Evolutionary conservation across 2,329 filamentous ascomycete species (phyloP), one percentile per base, ranked within the genome.

Genomic region (Ophiostoma ips): DNA sequence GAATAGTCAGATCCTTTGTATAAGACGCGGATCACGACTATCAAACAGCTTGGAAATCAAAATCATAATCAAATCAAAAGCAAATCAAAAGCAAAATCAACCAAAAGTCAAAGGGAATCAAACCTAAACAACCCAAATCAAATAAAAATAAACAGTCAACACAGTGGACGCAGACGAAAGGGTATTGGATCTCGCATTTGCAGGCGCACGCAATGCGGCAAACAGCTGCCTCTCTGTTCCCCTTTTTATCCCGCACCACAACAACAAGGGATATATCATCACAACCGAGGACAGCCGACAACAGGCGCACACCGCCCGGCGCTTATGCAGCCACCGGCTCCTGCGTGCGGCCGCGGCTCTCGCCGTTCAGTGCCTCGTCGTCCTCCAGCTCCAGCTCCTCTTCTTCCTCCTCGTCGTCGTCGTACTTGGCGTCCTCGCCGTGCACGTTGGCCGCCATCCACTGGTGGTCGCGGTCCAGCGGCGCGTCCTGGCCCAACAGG

Each of bases 381-480:
- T 73, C 74, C 58, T 59, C 34, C 16, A 52, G 62, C 16, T 57
- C 56, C 5, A 67, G 67, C 19, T 52, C 52, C 19, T 56, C 59
- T 10, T 60, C 57, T 13, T 59, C 38, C 11, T 51, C 62, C 15
- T 58, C 57, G 11, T 73, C 70, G 2, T 71, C 72, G 13, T 81
- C 78, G 30, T 76, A 75, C 18, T 81, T 78, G 12, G 81, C 79
- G 10, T 83, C 79, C 2, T 84, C 81, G 13, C 81, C 78, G 61
- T 85, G 82, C 21, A 68, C 70, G 36, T 77, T 76, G 13, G 84
- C 85, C 7, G 83, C 83, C 34, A 89, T 79, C 90, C 90, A 95
- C 12, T 84, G 87, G 62, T 90, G 86, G 52, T 82, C 75, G 62
- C 86, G 84, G 55, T 87, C 79, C 55, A 88, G 68, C 15, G 86